phyloP scores from a whole-genome alignment of 2,329 filamentous ascomycete genomes.

The Diaporthe ampelina region DNA sequence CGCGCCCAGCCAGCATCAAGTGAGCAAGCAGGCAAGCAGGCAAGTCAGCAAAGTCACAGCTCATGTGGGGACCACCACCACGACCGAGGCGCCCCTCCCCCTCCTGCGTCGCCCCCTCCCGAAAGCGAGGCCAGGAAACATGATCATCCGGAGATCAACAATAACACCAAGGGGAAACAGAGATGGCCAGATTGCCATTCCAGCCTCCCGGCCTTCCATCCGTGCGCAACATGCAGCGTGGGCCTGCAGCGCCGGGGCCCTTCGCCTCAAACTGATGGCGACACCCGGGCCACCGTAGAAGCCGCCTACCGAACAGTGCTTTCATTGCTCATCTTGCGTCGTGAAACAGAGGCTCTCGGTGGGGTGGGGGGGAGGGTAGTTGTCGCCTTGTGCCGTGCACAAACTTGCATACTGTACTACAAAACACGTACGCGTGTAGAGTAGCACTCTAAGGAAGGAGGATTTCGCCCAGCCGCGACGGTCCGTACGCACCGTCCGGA shows the following conservation, averaged over 20 bases:
- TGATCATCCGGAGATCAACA: conserved; percentile 20
- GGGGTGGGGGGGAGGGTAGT: background rate
- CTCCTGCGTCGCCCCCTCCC: background rate
- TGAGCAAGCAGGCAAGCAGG: background rate
- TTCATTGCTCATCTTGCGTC: conserved; percentile 31
- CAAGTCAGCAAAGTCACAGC: conserved; percentile 3
- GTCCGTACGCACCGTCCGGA: background rate
- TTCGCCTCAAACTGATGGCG: conserved; percentile 17
- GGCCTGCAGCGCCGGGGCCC: background rate
- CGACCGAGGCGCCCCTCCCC: background rate
- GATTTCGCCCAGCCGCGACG: conserved; percentile 30
- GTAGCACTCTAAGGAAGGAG: background rate
- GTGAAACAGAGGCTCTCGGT: conserved; percentile 27
- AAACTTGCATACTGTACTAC: background rate
- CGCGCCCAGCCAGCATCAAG: background rate
- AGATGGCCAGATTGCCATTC: background rate
- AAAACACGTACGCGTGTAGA: background rate
- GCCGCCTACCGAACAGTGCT: conserved; percentile 20
- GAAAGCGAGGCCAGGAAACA: conserved; percentile 20
- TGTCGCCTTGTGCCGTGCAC: background rate
- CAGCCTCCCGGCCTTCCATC: background rate
- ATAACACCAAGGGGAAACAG: background rate
- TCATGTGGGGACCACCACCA: conserved; percentile 6
- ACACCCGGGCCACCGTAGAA: background rate
- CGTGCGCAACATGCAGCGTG: conserved; percentile 11